phyloP scores from a whole-genome alignment of 305 asterid species.

The Fraxinus baroniana region DNA sequence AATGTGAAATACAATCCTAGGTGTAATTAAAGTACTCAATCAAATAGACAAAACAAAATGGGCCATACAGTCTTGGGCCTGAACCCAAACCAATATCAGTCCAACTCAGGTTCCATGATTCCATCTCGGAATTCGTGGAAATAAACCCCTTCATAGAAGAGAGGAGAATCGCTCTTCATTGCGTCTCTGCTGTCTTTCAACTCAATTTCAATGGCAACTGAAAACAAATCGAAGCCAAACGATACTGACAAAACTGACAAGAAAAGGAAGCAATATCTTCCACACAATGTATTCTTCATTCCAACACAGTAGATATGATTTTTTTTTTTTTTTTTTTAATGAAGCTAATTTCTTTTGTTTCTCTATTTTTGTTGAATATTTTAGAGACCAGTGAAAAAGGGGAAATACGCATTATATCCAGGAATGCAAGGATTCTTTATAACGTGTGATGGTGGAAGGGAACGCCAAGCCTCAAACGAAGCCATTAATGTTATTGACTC shows the following conservation, averaged over 20 bases:
- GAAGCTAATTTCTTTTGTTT: background rate
- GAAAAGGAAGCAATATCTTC: constrained; percentile 72
- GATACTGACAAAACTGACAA: constrained; percentile 41
- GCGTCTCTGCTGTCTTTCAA: background rate
- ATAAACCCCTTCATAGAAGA: background rate
- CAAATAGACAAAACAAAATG: background rate
- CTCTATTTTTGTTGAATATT: background rate
- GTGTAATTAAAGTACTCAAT: too few relatives aligned
- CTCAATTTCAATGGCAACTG: constrained; percentile 53
- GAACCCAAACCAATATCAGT: background rate
- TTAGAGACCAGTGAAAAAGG: constrained; percentile 82
- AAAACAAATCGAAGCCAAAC: constrained; percentile 42
- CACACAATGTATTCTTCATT: constrained; percentile 47
- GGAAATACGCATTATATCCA: constrained; percentile 71
- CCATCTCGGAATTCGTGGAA: background rate
- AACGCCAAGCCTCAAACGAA: constrained; percentile 78
- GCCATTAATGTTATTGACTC: constrained; percentile 83
- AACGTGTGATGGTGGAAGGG: constrained; percentile 98
- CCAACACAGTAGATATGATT: background rate
- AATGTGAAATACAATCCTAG: too few relatives aligned
- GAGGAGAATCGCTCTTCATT: background rate
- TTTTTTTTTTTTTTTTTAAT: background rate
- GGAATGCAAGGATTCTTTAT: constrained; percentile 93
- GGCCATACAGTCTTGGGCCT: constrained; percentile 27
- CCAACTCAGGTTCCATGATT: background rate